Conservation (phyloP, 768 basidiomycete genomes). For the Boletellus sp. region DNA sequence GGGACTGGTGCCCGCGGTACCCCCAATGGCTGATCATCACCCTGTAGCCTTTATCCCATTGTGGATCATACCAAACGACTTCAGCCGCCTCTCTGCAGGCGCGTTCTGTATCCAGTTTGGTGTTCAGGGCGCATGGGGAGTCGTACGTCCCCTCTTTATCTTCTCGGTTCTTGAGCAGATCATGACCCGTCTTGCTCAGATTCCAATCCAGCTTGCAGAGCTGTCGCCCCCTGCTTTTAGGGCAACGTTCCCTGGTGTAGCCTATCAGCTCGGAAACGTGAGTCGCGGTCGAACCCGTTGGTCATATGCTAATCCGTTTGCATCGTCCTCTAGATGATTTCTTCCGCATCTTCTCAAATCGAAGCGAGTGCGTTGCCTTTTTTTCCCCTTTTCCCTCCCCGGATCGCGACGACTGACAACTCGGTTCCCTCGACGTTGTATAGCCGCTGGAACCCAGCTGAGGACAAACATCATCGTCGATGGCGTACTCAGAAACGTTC, state of each 20-base stretch:
- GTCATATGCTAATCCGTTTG: neutral
- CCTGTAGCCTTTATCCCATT: slow-evolving; percentile 58
- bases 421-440: neutral
- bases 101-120: slow-evolving; percentile 86
- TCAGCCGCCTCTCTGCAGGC: slow-evolving; percentile 68
- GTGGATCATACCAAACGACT: slow-evolving; percentile 75
- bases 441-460: slow-evolving; percentile 58
- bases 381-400: too few relatives aligned
- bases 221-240: slow-evolving; percentile 87
- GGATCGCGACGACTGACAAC: too few relatives aligned
- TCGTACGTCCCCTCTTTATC: slow-evolving; percentile 44
- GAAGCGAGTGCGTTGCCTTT: slow-evolving; percentile 21
- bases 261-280: slow-evolving; percentile 78
- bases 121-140: slow-evolving; percentile 89
- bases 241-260: slow-evolving; percentile 81
- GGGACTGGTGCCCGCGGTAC: too few relatives aligned
- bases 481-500: slow-evolving; percentile 40
- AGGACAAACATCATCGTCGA: slow-evolving; percentile 44
- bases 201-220: slow-evolving; percentile 79
- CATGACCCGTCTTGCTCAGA: slow-evolving; percentile 24
- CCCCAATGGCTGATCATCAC: neutral
- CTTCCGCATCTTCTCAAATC: slow-evolving; percentile 64
- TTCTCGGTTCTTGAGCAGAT: neutral
- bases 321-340: slow-evolving; percentile 48
- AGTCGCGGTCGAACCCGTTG: neutral